These are phyloP conservation scores for Clitoria ternatea DNA, from an alignment of 306 rosid genomes.

Conservation along the genomic window DNA sequence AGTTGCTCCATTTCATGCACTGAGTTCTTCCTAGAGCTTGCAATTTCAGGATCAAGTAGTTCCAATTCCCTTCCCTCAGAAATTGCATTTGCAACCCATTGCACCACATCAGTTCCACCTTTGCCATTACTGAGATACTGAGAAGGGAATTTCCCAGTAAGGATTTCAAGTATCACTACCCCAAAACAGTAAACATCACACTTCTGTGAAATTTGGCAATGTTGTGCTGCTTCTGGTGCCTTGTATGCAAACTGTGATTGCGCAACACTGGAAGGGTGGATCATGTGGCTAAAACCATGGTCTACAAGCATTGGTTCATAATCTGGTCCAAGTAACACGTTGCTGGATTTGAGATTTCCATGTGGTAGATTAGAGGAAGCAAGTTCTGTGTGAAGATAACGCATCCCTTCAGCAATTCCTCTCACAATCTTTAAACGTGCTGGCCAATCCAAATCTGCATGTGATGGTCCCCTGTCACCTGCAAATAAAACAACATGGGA, in stretches of 20 bases:
- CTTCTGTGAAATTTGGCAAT: slow-evolving; percentile 40
- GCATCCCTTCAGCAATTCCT: slow-evolving; percentile 71
- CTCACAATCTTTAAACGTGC: slow-evolving; percentile 49
- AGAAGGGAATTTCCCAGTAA: slow-evolving; percentile 72
- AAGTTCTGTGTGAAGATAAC: slow-evolving; percentile 41
- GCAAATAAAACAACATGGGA: background rate
- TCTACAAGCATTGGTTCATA: slow-evolving; percentile 60
- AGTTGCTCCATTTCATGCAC: slow-evolving; percentile 49
- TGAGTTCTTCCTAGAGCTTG: slow-evolving; percentile 11
- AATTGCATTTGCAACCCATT: slow-evolving; percentile 56
- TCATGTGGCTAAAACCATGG: slow-evolving; percentile 46
- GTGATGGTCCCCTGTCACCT: slow-evolving; percentile 70
- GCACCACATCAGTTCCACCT: slow-evolving; percentile 69
- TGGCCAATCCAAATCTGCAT: slow-evolving; percentile 61
- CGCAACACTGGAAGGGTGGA: slow-evolving; percentile 31
- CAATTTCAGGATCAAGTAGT: slow-evolving; percentile 63
- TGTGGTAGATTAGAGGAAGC: slow-evolving; percentile 57
- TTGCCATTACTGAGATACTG: slow-evolving; percentile 55
- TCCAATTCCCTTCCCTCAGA: slow-evolving; percentile 56
- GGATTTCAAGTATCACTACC: slow-evolving; percentile 64
- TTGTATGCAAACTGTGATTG: slow-evolving; percentile 58
- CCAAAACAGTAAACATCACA: slow-evolving; percentile 80
- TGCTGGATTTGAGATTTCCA: slow-evolving; percentile 84
- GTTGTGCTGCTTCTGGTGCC: slow-evolving; percentile 56
- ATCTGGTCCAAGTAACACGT: slow-evolving; percentile 57